phyloP scores from a whole-genome alignment of 1,139 yeast genomes.

The Taphrina sp. region DNA sequence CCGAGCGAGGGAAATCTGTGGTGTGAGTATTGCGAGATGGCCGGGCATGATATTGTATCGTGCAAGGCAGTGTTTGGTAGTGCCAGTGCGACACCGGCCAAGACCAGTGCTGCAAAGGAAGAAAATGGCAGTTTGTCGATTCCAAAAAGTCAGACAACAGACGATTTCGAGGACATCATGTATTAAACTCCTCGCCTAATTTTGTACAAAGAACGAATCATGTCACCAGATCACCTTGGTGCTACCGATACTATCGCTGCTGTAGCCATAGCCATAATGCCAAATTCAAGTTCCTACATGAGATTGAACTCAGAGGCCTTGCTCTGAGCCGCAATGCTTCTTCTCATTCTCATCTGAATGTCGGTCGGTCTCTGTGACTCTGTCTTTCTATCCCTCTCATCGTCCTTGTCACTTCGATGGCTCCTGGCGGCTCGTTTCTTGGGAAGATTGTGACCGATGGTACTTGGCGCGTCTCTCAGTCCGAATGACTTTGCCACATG shows the following conservation, averaged over 20 bases:
- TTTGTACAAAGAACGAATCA: too few relatives aligned
- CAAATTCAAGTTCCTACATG: too few relatives aligned
- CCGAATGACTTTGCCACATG: slow-evolving; percentile 95
- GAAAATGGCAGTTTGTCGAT: too few relatives aligned
- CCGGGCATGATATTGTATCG: slow-evolving; percentile 23
- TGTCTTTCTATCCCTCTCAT: not conserved
- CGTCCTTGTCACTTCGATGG: not conserved
- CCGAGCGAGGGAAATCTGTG: slow-evolving; percentile 7
- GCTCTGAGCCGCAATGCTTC: slow-evolving; percentile 20
- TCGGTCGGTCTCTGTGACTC: slow-evolving; percentile 11
- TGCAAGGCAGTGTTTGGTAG: slow-evolving; percentile 24
- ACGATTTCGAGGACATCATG: not conserved
- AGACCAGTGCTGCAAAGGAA: too few relatives aligned
- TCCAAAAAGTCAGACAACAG: not conserved
- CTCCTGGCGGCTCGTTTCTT: slow-evolving; percentile 1
- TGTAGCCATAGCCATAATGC: too few relatives aligned
- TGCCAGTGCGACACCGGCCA: slow-evolving; percentile 1
- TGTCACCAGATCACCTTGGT: too few relatives aligned
- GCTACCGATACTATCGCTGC: too few relatives aligned
- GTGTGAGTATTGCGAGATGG: slow-evolving; percentile 23
- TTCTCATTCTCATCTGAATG: slow-evolving; percentile 20
- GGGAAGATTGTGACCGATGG: slow-evolving; percentile 43
- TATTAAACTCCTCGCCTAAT: too few relatives aligned
- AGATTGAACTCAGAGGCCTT: slow-evolving; percentile 15
- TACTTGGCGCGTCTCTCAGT: slow-evolving; percentile 88